Evolutionary conservation across 73 alveolate genomes (phyloP).

Genomic region (Chromera velia): DNA sequence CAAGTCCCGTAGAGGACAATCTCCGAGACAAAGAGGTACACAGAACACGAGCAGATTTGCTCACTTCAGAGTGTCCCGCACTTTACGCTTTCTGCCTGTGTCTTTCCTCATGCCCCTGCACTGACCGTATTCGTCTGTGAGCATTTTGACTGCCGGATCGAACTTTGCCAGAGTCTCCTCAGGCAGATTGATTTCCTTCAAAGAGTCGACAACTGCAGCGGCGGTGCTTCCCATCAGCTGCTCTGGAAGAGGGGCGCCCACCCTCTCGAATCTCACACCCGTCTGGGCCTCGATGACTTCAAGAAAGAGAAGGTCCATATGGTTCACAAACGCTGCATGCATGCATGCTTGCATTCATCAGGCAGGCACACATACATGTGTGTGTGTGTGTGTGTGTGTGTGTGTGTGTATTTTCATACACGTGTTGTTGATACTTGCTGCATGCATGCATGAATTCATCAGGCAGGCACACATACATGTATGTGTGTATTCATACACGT

Average conservation of each 20-base stretch:
- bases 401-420: not conserved
- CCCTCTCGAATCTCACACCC: conserved; percentile 65
- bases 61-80: no score
- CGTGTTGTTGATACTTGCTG: not conserved
- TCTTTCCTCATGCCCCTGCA: not conserved
- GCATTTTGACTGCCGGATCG: not conserved
- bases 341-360: not conserved
- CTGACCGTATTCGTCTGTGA: no score
- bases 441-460: no score
- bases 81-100: no score
- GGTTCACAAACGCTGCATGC: conserved; percentile 51
- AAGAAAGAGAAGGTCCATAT: conserved; percentile 55
- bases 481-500: not conserved
- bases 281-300: conserved; percentile 64
- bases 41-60: no score
- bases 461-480: conserved; percentile 13
- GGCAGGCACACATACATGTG: conserved; percentile 4
- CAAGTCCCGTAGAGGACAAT: no score
- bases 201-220: conserved; percentile 57
- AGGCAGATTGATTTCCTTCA: not conserved
- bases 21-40: no score
- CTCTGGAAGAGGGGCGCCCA: conserved; percentile 73
- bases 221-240: conserved; percentile 68
- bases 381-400: not conserved
- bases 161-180: not conserved